A percentile compares a stretch with the other conserved stretches of the same genome.
phyloP scores from a whole-genome alignment of 1,284 basidiomycete genomes.

The Boletellus deceptivus region DNA sequence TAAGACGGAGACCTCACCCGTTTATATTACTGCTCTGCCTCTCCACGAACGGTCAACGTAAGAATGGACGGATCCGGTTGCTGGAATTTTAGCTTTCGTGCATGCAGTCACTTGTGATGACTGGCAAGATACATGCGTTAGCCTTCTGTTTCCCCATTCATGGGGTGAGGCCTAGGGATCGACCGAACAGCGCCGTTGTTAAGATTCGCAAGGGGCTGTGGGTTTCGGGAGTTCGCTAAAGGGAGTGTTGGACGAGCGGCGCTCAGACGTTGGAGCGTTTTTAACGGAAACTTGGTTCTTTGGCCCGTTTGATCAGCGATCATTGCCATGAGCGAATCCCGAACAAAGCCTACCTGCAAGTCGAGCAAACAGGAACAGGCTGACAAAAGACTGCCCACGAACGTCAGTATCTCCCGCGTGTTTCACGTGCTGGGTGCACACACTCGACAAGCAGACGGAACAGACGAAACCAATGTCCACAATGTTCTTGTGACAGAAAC shows the following conservation, averaged over 20 bases:
- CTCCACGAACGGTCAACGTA: conserved; percentile 26
- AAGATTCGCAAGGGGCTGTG: conserved; percentile 26
- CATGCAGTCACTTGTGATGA: not conserved
- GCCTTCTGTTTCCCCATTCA: conserved; percentile 20
- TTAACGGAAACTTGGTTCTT: conserved; percentile 92
- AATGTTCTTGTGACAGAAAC: conserved; percentile 97
- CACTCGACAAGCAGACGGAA: conserved; percentile 93
- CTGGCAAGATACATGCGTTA: conserved; percentile 2
- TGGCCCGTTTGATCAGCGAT: conserved; percentile 1
- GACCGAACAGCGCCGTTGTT: conserved; percentile 28
- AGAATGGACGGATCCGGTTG: not conserved
- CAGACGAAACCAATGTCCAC: conserved; percentile 98
- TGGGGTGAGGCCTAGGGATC: conserved; percentile 2
- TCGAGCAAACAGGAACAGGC: conserved; percentile 89
- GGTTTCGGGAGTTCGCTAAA: conserved; percentile 19
- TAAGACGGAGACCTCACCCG: conserved; percentile 31
- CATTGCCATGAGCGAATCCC: not conserved
- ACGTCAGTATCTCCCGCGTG: conserved; percentile 6
- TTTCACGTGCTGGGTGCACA: conserved; percentile 30
- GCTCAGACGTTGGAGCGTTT: conserved; percentile 79
- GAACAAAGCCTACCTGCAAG: conserved; percentile 68
- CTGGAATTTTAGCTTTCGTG: not conserved
- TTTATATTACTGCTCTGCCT: conserved; percentile 55
- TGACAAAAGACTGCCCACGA: conserved; percentile 77
- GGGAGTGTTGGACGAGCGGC: conserved; percentile 45